Conservation (phyloP, 2,329 filamentous ascomycete species). For the Colletotrichum somersetense region DNA sequence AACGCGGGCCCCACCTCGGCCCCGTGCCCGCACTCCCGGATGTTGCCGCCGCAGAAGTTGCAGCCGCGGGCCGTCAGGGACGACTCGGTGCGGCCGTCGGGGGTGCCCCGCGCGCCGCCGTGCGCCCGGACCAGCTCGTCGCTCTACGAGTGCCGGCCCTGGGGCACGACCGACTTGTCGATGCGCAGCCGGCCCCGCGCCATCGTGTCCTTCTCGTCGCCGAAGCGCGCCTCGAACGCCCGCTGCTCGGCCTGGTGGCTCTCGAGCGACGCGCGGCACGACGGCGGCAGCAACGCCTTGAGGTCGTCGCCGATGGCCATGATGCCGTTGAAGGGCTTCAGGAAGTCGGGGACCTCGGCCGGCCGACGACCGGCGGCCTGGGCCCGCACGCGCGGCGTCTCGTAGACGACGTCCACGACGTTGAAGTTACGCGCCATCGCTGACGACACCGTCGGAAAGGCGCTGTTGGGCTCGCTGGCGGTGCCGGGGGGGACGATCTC, state of each 20-base stretch:
- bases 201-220: slow-evolving; percentile 71
- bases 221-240: slow-evolving; percentile 82
- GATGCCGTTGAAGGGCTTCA: slow-evolving; percentile 71
- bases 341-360: slow-evolving; percentile 57
- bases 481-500: slow-evolving; percentile 71
- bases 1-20: not conserved
- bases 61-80: not conserved
- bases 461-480: slow-evolving; percentile 46
- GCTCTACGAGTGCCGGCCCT: slow-evolving; percentile 35
- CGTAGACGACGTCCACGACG: slow-evolving; percentile 67
- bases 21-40: slow-evolving; percentile 6
- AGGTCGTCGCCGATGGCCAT: slow-evolving; percentile 75
- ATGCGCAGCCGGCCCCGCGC: slow-evolving; percentile 67
- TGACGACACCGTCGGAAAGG: slow-evolving; percentile 63
- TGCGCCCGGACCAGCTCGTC: not conserved
- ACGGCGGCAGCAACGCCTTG: slow-evolving; percentile 72
- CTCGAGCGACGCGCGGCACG: slow-evolving; percentile 81
- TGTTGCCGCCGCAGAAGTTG: slow-evolving; percentile 11
- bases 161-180: slow-evolving; percentile 74
- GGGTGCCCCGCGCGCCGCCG: not conserved
- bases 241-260: slow-evolving; percentile 73
- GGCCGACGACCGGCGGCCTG: slow-evolving; percentile 55
- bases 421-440: slow-evolving; percentile 68
- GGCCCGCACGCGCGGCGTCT: slow-evolving; percentile 63
- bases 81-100: slow-evolving; percentile 1